These are phyloP conservation scores for Penicillium sp. DNA, from an alignment of 2,329 filamentous ascomycete genomes.

Conservation along the genomic window DNA sequence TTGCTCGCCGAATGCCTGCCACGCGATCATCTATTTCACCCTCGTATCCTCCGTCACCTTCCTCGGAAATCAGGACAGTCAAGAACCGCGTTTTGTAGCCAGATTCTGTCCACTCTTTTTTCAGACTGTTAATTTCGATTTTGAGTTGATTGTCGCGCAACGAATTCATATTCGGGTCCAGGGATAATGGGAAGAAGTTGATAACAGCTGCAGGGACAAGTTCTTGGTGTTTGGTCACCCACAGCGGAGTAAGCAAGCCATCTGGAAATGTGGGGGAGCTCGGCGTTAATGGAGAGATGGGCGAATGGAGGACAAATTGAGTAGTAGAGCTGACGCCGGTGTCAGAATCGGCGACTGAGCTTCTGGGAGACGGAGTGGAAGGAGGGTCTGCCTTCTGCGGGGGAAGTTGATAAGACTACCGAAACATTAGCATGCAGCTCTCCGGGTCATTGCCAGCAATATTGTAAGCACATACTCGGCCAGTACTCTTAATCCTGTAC, in stretches of 20 bases:
- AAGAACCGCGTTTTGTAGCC: constrained; percentile 73
- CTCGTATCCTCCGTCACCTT: constrained; percentile 60
- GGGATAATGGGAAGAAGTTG: constrained; percentile 74
- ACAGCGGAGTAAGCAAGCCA: constrained; percentile 75
- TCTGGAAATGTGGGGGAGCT: constrained; percentile 83
- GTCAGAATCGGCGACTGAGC: constrained; percentile 50
- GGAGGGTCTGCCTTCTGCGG: constrained; percentile 62
- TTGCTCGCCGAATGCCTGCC: constrained; percentile 73
- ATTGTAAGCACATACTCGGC: constrained; percentile 66
- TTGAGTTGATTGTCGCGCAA: constrained; percentile 86
- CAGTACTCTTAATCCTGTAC: constrained; percentile 70
- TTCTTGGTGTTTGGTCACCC: constrained; percentile 86
- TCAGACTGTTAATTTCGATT: constrained; percentile 76
- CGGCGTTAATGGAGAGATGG: constrained; percentile 84
- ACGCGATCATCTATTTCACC: constrained; percentile 71
- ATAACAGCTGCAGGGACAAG: constrained; percentile 77
- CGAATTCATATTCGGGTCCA: constrained; percentile 69
- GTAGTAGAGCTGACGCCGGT: constrained; percentile 39
- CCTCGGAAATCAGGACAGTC: constrained; percentile 74
- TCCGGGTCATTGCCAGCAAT: neutral
- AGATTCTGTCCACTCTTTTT: constrained; percentile 58
- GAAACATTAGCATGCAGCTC: constrained; percentile 15
- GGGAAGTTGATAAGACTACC: constrained; percentile 55
- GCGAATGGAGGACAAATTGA: constrained; percentile 72
- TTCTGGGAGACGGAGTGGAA: constrained; percentile 49